A percentile compares a stretch with the other conserved stretches of the same genome.
These are phyloP conservation scores for Sicyos edulis DNA, from an alignment of 306 rosid genomes.

Conservation along the genomic window DNA sequence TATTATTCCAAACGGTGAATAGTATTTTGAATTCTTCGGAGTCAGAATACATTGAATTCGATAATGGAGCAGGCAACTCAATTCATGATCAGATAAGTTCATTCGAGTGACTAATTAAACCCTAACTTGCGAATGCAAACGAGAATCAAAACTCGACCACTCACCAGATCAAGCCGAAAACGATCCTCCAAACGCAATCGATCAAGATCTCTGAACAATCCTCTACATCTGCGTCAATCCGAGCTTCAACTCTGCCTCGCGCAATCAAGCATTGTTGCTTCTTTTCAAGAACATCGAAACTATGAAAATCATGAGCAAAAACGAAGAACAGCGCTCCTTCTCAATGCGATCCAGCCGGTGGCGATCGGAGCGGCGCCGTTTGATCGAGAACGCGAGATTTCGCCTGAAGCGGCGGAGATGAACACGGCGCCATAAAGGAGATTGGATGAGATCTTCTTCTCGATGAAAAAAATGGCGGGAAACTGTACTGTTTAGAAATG, in stretches of 20 bases:
- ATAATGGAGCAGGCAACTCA: background rate
- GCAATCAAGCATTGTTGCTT: constrained; percentile 32
- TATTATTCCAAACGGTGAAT: background rate
- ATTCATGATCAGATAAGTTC: background rate
- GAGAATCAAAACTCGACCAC: constrained; percentile 26
- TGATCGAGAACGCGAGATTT: no score
- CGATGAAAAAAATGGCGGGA: constrained; percentile 3
- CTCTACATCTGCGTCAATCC: constrained; percentile 54
- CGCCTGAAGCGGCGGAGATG: constrained; percentile 36
- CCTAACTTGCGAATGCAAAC: constrained; percentile 15
- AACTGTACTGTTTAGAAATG: background rate
- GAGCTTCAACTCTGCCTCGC: constrained; percentile 39
- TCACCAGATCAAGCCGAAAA: constrained; percentile 73
- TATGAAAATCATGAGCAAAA: constrained; percentile 46
- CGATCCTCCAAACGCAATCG: constrained; percentile 41
- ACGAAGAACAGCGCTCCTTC: constrained; percentile 4
- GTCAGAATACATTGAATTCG: background rate
- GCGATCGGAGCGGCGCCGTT: constrained; percentile 10
- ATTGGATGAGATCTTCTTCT: background rate
- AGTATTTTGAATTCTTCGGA: background rate
- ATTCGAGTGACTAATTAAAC: background rate
- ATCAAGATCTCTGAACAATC: constrained; percentile 67
- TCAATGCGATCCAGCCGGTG: constrained; percentile 21
- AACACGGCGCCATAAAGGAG: background rate
- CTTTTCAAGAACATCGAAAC: constrained; percentile 60